Base-by-base conservation (phyloP, 768 basidiomycete genomes). In the Lanmaoa pseudosensibilis region DNA sequence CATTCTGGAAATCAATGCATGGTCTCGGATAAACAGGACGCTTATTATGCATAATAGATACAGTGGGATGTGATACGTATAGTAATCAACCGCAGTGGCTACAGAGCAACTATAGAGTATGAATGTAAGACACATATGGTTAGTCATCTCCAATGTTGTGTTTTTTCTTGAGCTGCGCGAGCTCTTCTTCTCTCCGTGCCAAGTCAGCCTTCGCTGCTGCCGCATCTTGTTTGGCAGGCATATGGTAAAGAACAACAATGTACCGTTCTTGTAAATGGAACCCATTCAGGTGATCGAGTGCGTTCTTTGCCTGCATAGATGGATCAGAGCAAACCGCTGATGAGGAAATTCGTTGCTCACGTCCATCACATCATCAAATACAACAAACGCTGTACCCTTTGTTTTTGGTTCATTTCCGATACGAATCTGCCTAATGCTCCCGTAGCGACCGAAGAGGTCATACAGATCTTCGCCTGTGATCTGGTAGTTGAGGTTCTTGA, bases 201-300 rank as follows among this genome's bases (percentile, higher is more conserved):
- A 98, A 75, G 63, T 98, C 96, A 21, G 92, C 91, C 69, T 97
- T 97, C 15, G 90, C 89, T 8, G 92, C 88, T 1, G 93, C 92
- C 2, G 93, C 93, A 65, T 95, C 93, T 67, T 95, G 93, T 73
- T 94, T 92, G n/a, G 93, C 88, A 37, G 94, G 93, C 87, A 98
- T 96, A 70, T 98, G 95, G 68, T 96, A 98, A 30, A 98, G 77
- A 10, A 98, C 96, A 55, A 99, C 96, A 51, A 99, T 96, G 74
- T 98, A 99, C 25, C 96, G 89, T 74, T 97, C 96, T 76, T 94
- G 94, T 56, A 99, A 73, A 76, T 99, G 96, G 77, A 99, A 99
- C 44, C 96, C 96, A 65, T 98, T 98, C 68, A 98, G 73, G 73
- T 97, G 94, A 69, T 95, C 95, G 54, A 97, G 83, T 0, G 96